Conservation (phyloP, 176 grass and related monocot genomes). For the Aegilops longissima region DNA sequence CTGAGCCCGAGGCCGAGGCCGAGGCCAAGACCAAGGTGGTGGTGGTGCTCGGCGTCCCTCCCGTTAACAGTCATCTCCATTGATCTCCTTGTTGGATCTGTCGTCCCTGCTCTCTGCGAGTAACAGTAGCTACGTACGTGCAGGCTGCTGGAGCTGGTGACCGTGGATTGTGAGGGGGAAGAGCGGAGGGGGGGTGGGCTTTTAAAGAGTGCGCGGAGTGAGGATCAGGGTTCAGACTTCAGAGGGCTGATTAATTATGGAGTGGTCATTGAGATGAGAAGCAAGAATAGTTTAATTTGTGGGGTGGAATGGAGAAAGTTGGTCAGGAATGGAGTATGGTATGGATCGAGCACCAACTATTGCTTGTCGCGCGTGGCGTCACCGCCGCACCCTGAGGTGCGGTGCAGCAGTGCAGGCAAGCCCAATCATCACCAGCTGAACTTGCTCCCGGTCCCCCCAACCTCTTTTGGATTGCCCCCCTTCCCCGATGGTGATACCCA, state of each 20-base stretch:
- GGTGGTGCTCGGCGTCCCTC: conserved; percentile 4
- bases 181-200: neutral
- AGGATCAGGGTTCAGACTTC: neutral
- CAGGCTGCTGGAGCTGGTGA: neutral
- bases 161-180: neutral
- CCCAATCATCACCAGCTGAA: conserved; percentile 16
- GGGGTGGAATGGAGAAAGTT: neutral
- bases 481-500: neutral
- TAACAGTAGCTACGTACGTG: neutral
- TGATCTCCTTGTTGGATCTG: neutral
- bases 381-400: neutral
- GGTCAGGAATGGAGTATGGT: neutral
- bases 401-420: neutral
- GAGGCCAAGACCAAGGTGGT: neutral
- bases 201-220: neutral
- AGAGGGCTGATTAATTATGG: neutral
- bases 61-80: conserved; percentile 27
- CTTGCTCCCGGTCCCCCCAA: neutral
- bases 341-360: neutral
- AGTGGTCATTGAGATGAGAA: neutral
- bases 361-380: conserved; percentile 4
- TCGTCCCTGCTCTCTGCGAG: neutral
- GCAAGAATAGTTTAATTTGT: neutral
- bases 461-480: neutral
- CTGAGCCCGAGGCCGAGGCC: conserved; percentile 42